These are phyloP conservation scores for Botryotinia globosa DNA, from an alignment of 2,329 filamentous ascomycete species.

Conservation along the genomic window DNA sequence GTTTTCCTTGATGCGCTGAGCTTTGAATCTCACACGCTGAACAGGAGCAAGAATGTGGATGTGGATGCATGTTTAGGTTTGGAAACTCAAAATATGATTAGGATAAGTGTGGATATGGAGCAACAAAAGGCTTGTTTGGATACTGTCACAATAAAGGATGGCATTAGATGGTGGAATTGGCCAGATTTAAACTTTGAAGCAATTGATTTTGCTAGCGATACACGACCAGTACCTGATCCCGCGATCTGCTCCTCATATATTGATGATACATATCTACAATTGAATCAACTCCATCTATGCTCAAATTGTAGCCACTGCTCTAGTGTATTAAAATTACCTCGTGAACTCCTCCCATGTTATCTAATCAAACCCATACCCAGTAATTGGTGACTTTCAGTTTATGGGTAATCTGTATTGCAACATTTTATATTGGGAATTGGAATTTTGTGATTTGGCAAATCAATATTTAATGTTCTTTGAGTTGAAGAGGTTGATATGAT, in stretches of 20 bases:
- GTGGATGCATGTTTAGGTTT: neutral
- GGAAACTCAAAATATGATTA: neutral
- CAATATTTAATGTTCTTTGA: fast-evolving
- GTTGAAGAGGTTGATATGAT: neutral
- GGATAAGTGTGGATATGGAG: neutral
- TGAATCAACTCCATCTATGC: fast-evolving
- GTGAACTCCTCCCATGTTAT: neutral
- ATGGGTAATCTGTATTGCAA: no score
- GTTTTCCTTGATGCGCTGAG: neutral
- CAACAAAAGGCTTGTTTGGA: neutral
- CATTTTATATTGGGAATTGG: no score
- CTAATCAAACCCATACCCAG: neutral
- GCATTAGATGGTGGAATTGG: neutral
- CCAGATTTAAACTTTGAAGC: neutral
- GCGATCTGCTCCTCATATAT: fast-evolving
- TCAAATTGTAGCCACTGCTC: neutral
- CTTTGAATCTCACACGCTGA: no score
- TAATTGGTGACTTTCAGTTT: no score
- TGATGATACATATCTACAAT: no score
- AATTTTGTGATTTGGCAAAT: no score
- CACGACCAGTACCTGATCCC: no score
- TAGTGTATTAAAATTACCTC: neutral
- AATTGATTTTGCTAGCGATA: neutral
- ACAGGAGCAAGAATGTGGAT: no score
- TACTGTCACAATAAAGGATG: neutral